A percentile compares a stretch with the other conserved stretches of the same genome.
Evolutionary conservation across 164 flowering plant genomes (phyloP).

Genomic region (Houttuynia cordata): DNA sequence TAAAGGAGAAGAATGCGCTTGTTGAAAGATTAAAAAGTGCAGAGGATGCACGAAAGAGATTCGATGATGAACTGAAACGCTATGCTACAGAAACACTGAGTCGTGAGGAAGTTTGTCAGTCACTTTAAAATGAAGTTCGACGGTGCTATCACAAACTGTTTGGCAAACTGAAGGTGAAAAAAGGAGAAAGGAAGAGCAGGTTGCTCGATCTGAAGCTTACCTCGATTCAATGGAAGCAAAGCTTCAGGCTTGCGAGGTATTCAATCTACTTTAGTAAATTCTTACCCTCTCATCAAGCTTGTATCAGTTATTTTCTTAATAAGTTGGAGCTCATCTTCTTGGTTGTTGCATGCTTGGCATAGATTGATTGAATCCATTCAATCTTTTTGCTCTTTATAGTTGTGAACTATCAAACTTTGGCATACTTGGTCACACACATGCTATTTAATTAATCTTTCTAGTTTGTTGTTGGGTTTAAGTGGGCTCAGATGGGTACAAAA

Average conservation of each 20-base stretch:
- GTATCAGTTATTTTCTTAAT: too few species aligned
- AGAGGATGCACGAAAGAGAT: conserved; percentile 79
- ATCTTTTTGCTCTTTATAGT: too few species aligned
- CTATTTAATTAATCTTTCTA: too few species aligned
- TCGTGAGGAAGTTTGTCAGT: conserved; percentile 71
- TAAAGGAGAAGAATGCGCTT: conserved; percentile 93
- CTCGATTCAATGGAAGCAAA: conserved; percentile 89
- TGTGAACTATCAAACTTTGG: too few species aligned
- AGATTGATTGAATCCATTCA: too few species aligned
- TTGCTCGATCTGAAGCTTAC: conserved; percentile 89
- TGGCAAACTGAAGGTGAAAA: conserved; percentile 93
- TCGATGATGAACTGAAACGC: conserved; percentile 88
- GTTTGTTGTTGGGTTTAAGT: too few species aligned
- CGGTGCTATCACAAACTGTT: conserved; percentile 74
- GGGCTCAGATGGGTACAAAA: too few species aligned
- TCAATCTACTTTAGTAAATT: not conserved
- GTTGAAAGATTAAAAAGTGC: conserved; percentile 86
- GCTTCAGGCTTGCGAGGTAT: conserved; percentile 86
- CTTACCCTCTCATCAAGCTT: too few species aligned
- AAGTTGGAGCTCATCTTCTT: too few species aligned
- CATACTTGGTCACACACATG: too few species aligned
- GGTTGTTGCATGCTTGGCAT: too few species aligned
- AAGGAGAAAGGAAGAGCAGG: conserved; percentile 91
- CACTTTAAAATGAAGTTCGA: conserved; percentile 91
- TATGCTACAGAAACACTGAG: conserved; percentile 82